Base-by-base conservation (phyloP, 1,284 basidiomycete species). In the Cryptococcus amylolentus region DNA sequence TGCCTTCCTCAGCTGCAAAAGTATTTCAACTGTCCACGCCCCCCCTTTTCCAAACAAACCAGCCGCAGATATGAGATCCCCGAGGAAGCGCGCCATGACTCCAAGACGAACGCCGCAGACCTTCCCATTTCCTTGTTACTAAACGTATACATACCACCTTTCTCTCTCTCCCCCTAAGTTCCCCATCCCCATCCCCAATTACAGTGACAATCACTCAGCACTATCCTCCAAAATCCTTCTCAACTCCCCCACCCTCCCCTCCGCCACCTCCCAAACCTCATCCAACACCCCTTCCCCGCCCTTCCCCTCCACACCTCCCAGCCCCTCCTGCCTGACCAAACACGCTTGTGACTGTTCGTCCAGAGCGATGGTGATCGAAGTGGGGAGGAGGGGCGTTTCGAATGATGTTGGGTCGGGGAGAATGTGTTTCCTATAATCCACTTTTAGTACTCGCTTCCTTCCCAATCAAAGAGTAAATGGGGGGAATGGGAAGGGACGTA, bases 351-450 rank as follows among this genome's bases (percentile, higher is more conserved):
- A 80, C 1, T 73, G 63, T 51, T 83, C 81, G 62, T 87, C 84
- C 2, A 90, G 61, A 0, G 87, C 80, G 41, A 92, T 76, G 1
- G 84, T 86, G 46, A 92, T 69, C 0, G 82, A 82, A 0, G 88
- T 86, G 23, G 88, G 84, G 26, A 91, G 81, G 14, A 95, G 80
- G 0, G 90, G 88, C 63, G 92, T 86, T 77, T 98, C 94, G 73
- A 96, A 96, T 0, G 91, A 82, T 0, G 89, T 88, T 1, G 91
- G 89, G 75, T 97, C 94, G 0, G 86, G 81, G 2, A 97, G 79
- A 13, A 94, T 75, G 46, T 86, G 81, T 39, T 83, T 83, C 27
- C 72, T 74, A 20, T 44, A 26, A 23, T n/a, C 38, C 7, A 3
- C 13, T 9, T 20, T 13, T 12, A 18, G 50, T 42, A 10, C 20